Conservation (phyloP, 768 basidiomycete genomes). For the Serendipita sp. region DNA sequence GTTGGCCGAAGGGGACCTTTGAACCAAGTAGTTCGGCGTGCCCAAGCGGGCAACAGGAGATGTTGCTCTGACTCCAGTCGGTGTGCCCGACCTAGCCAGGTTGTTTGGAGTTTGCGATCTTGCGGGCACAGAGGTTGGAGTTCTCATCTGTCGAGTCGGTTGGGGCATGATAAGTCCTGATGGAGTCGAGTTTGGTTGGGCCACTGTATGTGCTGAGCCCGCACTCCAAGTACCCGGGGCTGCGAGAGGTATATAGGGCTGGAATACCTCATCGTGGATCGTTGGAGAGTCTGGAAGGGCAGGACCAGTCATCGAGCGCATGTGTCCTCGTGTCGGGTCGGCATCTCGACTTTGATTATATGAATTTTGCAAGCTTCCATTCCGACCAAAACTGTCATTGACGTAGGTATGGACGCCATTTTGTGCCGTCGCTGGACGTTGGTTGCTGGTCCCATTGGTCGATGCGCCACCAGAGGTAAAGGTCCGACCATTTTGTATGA, state of each 20-base stretch:
- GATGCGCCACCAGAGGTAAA: not conserved
- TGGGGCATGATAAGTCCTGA: not conserved
- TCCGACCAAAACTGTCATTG: not conserved
- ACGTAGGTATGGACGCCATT: not conserved
- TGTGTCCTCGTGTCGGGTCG: conserved; percentile 12
- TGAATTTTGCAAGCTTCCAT: not conserved
- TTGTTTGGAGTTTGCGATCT: conserved; percentile 1
- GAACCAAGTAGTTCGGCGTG: not conserved
- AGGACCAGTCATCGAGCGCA: conserved; percentile 39
- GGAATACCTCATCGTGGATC: conserved; percentile 14
- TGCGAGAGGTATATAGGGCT: not conserved
- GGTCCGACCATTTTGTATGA: not conserved
- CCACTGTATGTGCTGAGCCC: not conserved
- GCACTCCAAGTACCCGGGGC: not conserved
- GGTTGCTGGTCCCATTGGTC: not conserved
- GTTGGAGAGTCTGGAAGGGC: conserved; percentile 45
- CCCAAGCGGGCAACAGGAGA: not conserved
- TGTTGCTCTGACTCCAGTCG: not conserved
- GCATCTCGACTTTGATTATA: not conserved
- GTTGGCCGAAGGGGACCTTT: not conserved
- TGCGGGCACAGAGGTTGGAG: not conserved
- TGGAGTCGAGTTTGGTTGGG: not conserved
- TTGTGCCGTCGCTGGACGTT: not conserved
- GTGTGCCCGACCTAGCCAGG: not conserved
- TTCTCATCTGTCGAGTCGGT: not conserved